These are phyloP conservation scores for Parsonsia alboflavescens DNA, from an alignment of 257 asterid genomes.

Conservation along the genomic window DNA sequence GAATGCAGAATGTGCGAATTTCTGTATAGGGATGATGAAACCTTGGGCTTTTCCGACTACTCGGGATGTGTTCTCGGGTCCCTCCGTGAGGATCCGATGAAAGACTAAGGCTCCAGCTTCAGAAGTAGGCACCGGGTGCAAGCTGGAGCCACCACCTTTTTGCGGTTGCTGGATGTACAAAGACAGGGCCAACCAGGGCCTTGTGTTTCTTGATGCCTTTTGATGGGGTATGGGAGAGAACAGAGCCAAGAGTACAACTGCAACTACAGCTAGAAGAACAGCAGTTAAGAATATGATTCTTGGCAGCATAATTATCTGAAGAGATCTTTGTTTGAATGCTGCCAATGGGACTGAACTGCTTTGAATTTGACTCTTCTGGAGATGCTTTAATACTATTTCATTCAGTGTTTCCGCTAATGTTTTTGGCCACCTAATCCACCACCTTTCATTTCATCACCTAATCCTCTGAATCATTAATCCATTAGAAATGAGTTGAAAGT, in stretches of 20 bases:
- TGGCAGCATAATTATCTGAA: slow-evolving; percentile 35
- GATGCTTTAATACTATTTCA: slow-evolving; percentile 29
- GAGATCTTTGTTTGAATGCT: slow-evolving; percentile 12
- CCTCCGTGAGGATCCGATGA: slow-evolving; percentile 57
- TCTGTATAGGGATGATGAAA: slow-evolving; percentile 63
- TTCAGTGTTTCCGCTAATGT: slow-evolving; percentile 39
- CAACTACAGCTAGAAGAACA: slow-evolving; percentile 55
- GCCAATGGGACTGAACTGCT: slow-evolving; percentile 15
- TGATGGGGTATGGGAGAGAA: slow-evolving; percentile 61
- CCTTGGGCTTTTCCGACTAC: slow-evolving; percentile 77
- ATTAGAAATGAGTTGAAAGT: not conserved
- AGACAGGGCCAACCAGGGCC: slow-evolving; percentile 39
- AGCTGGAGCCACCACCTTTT: slow-evolving; percentile 17
- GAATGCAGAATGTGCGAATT: slow-evolving; percentile 61
- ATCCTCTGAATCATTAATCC: not conserved
- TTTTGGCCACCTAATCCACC: slow-evolving; percentile 70
- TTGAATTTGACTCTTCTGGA: slow-evolving; percentile 5
- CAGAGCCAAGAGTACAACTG: slow-evolving; percentile 61
- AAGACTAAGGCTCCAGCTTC: slow-evolving; percentile 54
- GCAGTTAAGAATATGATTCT: slow-evolving; percentile 61
- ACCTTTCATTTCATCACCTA: slow-evolving; percentile 18
- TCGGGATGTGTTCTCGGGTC: slow-evolving; percentile 56
- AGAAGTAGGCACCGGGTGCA: slow-evolving; percentile 22
- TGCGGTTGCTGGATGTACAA: slow-evolving; percentile 68
- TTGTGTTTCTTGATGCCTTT: slow-evolving; percentile 12